Evolutionary conservation across 768 basidiomycete species (phyloP).

Genomic region (Tubosaeta brunneosetosa): DNA sequence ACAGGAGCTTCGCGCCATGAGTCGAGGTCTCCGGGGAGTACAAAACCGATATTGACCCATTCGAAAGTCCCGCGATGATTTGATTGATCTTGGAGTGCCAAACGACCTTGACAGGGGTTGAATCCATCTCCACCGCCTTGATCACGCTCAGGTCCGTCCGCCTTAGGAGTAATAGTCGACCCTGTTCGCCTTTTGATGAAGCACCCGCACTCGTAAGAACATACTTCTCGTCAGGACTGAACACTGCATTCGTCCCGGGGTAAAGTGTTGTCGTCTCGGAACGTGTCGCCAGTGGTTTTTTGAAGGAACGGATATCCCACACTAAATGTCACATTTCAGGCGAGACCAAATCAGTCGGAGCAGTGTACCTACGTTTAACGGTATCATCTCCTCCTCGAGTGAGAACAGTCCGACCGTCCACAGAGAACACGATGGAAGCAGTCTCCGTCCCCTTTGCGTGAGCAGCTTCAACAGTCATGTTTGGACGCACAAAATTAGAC

Average conservation of each 20-base stretch:
- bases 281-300: constrained; percentile 75
- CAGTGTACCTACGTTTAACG: constrained; percentile 75
- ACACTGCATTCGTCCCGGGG: constrained; percentile 89
- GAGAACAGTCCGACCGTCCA: constrained; percentile 80
- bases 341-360: not conserved
- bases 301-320: constrained; percentile 92
- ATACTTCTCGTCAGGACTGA: constrained; percentile 91
- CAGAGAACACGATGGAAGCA: constrained; percentile 81
- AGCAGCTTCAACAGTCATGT: constrained; percentile 79
- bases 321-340: constrained; percentile 44
- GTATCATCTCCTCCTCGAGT: constrained; percentile 94
- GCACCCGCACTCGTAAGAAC: constrained; percentile 81
- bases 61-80: constrained; percentile 86
- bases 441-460: constrained; percentile 84
- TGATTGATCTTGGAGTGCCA: constrained; percentile 99
- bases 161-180: constrained; percentile 68
- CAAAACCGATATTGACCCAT: constrained; percentile 81
- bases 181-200: constrained; percentile 59
- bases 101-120: constrained; percentile 81
- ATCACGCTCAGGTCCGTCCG: constrained; percentile 66
- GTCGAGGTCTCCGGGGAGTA: constrained; percentile 89
- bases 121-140: constrained; percentile 63
- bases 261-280: constrained; percentile 71
- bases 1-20: constrained; percentile 86
- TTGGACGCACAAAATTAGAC: constrained; percentile 92